Evolutionary conservation across 331 rosid species (phyloP).

Genomic region (Arachis monticola): DNA sequence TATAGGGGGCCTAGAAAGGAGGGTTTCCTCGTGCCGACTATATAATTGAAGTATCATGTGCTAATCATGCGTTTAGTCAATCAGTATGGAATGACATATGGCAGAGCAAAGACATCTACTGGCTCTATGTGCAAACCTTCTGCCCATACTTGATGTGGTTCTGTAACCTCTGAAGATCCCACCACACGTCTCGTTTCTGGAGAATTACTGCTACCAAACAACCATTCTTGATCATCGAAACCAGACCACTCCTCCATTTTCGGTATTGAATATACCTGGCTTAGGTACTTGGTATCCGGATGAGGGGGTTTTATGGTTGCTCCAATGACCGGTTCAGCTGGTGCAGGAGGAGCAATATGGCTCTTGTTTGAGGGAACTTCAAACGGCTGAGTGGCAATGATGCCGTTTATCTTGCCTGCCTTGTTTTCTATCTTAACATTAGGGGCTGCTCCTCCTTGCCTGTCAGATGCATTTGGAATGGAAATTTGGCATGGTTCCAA

Average conservation of each 20-base stretch:
- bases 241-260: constrained; percentile 61
- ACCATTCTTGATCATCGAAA: constrained; percentile 74
- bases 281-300: constrained; percentile 73
- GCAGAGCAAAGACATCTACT: constrained; percentile 73
- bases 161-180: constrained; percentile 51
- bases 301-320: constrained; percentile 65
- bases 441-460: constrained; percentile 46
- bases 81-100: constrained; percentile 93
- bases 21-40: constrained; percentile 38
- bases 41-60: constrained; percentile 38
- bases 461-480: constrained; percentile 48
- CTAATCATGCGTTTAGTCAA: constrained; percentile 37
- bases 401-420: constrained; percentile 70
- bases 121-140: constrained; percentile 73
- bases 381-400: constrained; percentile 53
- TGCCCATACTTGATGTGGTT: constrained; percentile 73
- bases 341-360: constrained; percentile 30
- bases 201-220: constrained; percentile 53
- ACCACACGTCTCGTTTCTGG: constrained; percentile 49
- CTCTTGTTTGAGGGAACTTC: constrained; percentile 54
- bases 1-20: constrained; percentile 25
- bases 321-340: constrained; percentile 45
- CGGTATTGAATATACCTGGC: constrained; percentile 69
- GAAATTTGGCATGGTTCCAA: constrained; percentile 65
- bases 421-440: constrained; percentile 56